Conservation (phyloP, 345 rosid species). For the Mangifera indica region DNA sequence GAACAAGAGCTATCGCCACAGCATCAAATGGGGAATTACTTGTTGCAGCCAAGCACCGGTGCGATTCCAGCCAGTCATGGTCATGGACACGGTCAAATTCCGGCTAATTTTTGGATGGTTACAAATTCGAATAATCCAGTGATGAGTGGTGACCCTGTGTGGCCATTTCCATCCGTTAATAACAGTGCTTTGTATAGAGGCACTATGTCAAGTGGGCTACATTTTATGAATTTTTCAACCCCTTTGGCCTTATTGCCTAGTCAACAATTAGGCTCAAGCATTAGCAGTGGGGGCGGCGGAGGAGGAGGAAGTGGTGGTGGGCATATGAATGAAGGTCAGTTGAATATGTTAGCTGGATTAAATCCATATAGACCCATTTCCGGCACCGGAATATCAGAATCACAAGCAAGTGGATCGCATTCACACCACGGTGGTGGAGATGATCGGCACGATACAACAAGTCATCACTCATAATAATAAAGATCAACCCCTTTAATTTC, state of each 20-base stretch:
- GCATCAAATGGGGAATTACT: constrained; percentile 63
- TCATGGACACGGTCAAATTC: constrained; percentile 59
- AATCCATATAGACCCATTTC: constrained; percentile 54
- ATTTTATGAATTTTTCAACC: constrained; percentile 90
- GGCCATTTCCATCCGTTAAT: constrained; percentile 81
- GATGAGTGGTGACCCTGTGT: constrained; percentile 74
- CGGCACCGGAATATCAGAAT: constrained; percentile 45
- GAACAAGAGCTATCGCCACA: constrained; percentile 53
- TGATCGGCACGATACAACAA: constrained; percentile 56
- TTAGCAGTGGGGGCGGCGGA: constrained; percentile 33
- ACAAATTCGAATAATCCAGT: constrained; percentile 65
- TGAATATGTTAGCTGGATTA: constrained; percentile 71
- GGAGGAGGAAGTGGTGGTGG: constrained; percentile 18
- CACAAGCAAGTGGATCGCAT: constrained; percentile 82
- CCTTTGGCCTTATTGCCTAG: constrained; percentile 80
- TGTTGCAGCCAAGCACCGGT: constrained; percentile 64
- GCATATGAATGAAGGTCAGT: constrained; percentile 52
- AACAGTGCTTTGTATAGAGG: constrained; percentile 73
- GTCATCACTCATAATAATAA: constrained; percentile 40
- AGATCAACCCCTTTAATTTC: background rate
- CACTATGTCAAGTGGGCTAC: constrained; percentile 75
- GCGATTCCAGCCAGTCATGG: constrained; percentile 55
- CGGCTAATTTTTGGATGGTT: constrained; percentile 93
- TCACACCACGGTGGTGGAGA: constrained; percentile 54
- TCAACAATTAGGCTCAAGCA: constrained; percentile 62